Evolutionary conservation across 2,329 filamentous ascomycete species (phyloP), one percentile per base, ranked within the genome.

Genomic region (Akanthomyces uredinophilus): DNA sequence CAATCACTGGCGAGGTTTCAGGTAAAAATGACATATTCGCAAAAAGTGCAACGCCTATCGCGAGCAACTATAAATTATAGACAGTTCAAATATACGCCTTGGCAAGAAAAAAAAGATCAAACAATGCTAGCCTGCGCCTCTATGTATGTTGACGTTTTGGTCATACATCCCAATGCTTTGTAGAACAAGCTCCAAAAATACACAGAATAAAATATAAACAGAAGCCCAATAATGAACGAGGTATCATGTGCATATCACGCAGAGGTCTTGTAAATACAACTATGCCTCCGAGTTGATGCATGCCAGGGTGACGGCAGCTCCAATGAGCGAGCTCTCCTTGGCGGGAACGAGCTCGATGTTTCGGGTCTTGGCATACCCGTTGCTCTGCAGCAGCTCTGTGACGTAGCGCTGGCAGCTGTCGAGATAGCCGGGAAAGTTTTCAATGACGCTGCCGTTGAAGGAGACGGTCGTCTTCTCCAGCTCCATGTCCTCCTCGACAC

Each of bases 361-460:
- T 68, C 68, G 70, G 52, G 67, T 79, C 64, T 71, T 76, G 55
- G 71, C 77, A 68, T 69, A 66, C n/a, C 65, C 65, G 43, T 65
- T 69, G 53, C 65, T 66, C 29, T 68, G 66, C 68, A 86, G 80
- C 10, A 93, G 76, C 44, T 79, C 76, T 68, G 91, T 79, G 52
- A 93, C 75, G 67, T 86, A 86, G 6, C 71, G 71, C 71, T 93
- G 89, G 68, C 87, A 87, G 47, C 77, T 79, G 37, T 73, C 74
- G 24, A 83, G 78, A 72, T 92, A 94, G 8, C 79, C 77, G 0
- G 90, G 89, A 70, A 93, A 94, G 68, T 88, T 87, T 74, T 93
- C 89, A 57, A 93, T 87, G 55, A 94, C 89, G 32, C 87, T 89
- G 50, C 90, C 90, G 70, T 91, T 92, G 74, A 88, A 93, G 4